Evolutionary conservation across 139 green algal species (phyloP).

Genomic region (Volvox africanus): DNA sequence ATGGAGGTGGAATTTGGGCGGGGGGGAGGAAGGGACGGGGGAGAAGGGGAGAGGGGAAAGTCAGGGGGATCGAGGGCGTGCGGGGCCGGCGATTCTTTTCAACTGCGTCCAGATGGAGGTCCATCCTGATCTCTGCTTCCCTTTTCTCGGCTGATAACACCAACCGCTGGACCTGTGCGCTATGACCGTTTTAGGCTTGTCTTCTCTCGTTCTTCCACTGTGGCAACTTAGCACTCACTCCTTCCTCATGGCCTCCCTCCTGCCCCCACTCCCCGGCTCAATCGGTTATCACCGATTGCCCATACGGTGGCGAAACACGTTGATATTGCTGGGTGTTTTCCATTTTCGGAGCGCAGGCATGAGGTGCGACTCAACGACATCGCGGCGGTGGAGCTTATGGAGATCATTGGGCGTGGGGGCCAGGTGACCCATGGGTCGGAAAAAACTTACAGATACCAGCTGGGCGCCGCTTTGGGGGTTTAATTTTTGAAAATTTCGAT

Average conservation of each 20-base stretch:
- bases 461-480: not conserved
- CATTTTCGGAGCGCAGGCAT: not conserved
- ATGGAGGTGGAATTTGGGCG: no score
- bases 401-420: constrained; percentile 30
- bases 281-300: not conserved
- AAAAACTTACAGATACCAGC: not conserved
- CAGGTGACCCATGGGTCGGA: constrained; percentile 13
- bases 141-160: no score
- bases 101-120: no score
- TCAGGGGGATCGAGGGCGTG: no score
- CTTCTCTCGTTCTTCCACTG: no score
- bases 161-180: no score
- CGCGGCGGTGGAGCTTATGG: constrained; percentile 18
- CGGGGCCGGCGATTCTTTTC: no score
- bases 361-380: constrained; percentile 37
- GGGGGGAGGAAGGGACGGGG: no score
- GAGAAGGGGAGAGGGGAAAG: no score
- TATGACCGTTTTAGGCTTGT: no score
- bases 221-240: not conserved
- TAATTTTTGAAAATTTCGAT: no score
- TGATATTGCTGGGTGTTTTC: not conserved
- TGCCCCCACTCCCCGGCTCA: not conserved
- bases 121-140: no score
- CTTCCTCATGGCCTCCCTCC: not conserved
- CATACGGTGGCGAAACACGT: not conserved